These are phyloP conservation scores for Phaffomyces antillensis DNA, from an alignment of 805 yeast genomes.

Conservation along the genomic window DNA sequence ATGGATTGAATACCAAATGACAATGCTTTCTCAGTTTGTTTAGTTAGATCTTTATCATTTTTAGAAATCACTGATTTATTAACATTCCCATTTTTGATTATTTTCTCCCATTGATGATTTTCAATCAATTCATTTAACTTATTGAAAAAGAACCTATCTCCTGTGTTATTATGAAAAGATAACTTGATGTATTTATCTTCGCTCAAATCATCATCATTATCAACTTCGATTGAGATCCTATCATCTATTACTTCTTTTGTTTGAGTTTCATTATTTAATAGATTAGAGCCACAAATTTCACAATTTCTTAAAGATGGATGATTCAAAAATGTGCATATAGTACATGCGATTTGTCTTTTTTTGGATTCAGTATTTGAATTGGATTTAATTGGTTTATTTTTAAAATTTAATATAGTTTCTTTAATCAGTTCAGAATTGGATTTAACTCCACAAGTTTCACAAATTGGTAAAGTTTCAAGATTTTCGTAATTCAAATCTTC, in stretches of 20 bases:
- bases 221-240: constrained; percentile 25
- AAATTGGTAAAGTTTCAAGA: constrained; percentile 32
- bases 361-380: not conserved
- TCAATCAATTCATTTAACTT: constrained; percentile 40
- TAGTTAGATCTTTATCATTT: not conserved
- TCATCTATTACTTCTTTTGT: constrained; percentile 25
- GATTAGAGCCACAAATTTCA: constrained; percentile 76
- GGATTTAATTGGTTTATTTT: not conserved
- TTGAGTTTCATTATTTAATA: constrained; percentile 26
- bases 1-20: constrained; percentile 67
- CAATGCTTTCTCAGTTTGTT: constrained; percentile 10
- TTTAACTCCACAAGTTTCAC: constrained; percentile 58
- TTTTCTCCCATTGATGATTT: constrained; percentile 41
- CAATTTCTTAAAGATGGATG: constrained; percentile 73
- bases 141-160: constrained; percentile 47
- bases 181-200: constrained; percentile 42
- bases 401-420: constrained; percentile 21
- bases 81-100: constrained; percentile 26
- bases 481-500: constrained; percentile 23
- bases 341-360: constrained; percentile 29
- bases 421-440: constrained; percentile 32
- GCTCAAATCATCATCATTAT: constrained; percentile 24
- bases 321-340: constrained; percentile 71
- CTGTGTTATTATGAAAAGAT: constrained; percentile 68
- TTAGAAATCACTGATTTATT: constrained; percentile 17